phyloP scores from a whole-genome alignment of 495 filamentous ascomycete genomes.

The Penicillium riverlandense region DNA sequence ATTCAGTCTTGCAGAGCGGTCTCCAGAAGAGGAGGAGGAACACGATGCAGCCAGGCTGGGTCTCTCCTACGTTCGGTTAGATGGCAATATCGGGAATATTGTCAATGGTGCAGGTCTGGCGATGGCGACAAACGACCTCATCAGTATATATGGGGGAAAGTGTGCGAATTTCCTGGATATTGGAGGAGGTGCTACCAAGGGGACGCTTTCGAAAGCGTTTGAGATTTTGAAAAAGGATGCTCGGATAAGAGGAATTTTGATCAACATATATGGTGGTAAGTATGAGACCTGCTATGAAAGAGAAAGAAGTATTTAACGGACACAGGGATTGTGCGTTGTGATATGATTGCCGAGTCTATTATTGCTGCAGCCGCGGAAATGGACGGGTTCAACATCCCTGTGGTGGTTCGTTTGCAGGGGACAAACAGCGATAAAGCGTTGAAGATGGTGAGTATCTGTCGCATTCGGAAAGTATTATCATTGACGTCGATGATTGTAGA shows the following conservation, averaged over 20 bases:
- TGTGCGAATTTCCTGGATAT: slow-evolving; percentile 29
- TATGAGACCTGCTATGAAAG: not conserved
- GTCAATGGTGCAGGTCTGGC: slow-evolving; percentile 30
- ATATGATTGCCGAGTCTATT: slow-evolving; percentile 30
- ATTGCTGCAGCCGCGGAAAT: slow-evolving; percentile 13
- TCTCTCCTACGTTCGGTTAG: slow-evolving; percentile 22
- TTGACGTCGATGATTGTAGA: not conserved
- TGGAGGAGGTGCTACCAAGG: slow-evolving; percentile 20
- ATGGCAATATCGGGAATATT: slow-evolving; percentile 27
- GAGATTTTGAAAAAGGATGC: slow-evolving; percentile 16
- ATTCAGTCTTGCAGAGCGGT: slow-evolving; percentile 14
- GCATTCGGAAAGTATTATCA: not conserved
- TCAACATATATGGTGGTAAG: slow-evolving; percentile 31
- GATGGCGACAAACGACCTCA: slow-evolving; percentile 31
- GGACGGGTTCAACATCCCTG: slow-evolving; percentile 19
- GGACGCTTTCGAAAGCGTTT: slow-evolving; percentile 22
- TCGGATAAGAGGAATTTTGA: slow-evolving; percentile 15
- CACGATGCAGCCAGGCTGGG: slow-evolving; percentile 15
- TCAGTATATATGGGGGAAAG: slow-evolving; percentile 17
- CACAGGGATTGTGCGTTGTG: slow-evolving; percentile 27
- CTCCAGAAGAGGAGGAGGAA: slow-evolving; percentile 11
- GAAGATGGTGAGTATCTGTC: slow-evolving; percentile 12
- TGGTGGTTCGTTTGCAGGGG: slow-evolving; percentile 25
- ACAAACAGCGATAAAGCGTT: slow-evolving; percentile 21
- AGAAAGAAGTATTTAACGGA: not conserved